A percentile compares a stretch with the other conserved stretches of the same genome.
phyloP scores from a whole-genome alignment of 306 rosid species.

The Calophaca sinica region DNA sequence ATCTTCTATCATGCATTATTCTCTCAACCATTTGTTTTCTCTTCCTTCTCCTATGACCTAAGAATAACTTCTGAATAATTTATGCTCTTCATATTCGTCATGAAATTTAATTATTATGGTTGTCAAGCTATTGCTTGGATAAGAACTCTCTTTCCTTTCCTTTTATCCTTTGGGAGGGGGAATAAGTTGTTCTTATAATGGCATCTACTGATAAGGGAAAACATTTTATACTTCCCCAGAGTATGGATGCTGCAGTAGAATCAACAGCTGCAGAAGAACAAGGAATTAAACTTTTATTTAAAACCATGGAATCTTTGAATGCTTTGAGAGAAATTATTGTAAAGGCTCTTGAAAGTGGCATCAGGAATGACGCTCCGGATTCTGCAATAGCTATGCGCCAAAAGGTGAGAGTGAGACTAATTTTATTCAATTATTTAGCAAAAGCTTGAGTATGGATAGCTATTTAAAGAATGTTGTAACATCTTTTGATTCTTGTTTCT shows the following conservation, averaged over 20 bases:
- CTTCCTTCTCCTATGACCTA: constrained; percentile 32
- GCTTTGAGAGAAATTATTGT: constrained; percentile 72
- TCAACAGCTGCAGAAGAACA: constrained; percentile 54
- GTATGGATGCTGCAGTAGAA: constrained; percentile 70
- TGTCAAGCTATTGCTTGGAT: constrained; percentile 37
- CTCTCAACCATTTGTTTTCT: constrained; percentile 29
- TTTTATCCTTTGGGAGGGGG: neutral
- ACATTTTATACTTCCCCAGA: constrained; percentile 60
- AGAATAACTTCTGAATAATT: constrained; percentile 21
- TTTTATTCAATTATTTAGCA: constrained; percentile 36
- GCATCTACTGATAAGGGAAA: constrained; percentile 30
- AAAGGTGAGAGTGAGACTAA: constrained; percentile 76
- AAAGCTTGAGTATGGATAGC: constrained; percentile 37
- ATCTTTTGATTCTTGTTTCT: constrained; percentile 42
- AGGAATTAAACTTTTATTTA: constrained; percentile 62
- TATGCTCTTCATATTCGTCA: constrained; percentile 34
- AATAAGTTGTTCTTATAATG: constrained; percentile 25
- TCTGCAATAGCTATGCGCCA: constrained; percentile 97
- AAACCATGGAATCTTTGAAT: constrained; percentile 82
- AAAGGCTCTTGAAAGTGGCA: constrained; percentile 95
- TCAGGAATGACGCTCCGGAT: constrained; percentile 98
- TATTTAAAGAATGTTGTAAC: constrained; percentile 41
- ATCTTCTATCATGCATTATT: constrained; percentile 20
- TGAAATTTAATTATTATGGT: constrained; percentile 39
- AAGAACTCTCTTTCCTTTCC: constrained; percentile 17